Conservation (phyloP, 140 eudicot species). For the Anethum foeniculum region DNA sequence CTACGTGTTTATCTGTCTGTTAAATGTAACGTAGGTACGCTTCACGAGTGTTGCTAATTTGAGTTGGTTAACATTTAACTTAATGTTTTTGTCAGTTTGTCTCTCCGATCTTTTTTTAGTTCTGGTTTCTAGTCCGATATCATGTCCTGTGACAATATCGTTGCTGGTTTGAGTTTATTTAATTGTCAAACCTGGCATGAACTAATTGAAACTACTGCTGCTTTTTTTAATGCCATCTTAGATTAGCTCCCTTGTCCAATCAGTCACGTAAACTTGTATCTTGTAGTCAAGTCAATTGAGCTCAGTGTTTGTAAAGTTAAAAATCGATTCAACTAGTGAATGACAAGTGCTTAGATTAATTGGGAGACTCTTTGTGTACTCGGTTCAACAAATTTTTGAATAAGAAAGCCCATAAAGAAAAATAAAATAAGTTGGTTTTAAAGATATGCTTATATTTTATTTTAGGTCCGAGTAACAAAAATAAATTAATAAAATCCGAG, state of each 20-base stretch:
- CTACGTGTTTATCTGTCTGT: slow-evolving; percentile 33
- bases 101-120: not conserved
- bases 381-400: no score
- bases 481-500: no score
- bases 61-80: slow-evolving; percentile 31
- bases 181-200: not conserved
- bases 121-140: not conserved
- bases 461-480: no score
- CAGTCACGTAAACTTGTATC: not conserved
- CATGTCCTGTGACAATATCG: not conserved
- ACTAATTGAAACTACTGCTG: not conserved
- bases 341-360: no score
- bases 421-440: no score
- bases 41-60: slow-evolving; percentile 40
- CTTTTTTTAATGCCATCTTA: not conserved
- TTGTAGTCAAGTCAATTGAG: not conserved
- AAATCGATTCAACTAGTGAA: no score
- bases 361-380: no score
- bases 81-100: not conserved
- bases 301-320: not conserved
- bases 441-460: no score
- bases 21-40: slow-evolving; percentile 59
- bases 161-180: not conserved
- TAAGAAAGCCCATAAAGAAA: no score
- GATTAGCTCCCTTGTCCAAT: not conserved